Base-by-base conservation (phyloP, 768 basidiomycete genomes). In the Panellus pusillus region DNA sequence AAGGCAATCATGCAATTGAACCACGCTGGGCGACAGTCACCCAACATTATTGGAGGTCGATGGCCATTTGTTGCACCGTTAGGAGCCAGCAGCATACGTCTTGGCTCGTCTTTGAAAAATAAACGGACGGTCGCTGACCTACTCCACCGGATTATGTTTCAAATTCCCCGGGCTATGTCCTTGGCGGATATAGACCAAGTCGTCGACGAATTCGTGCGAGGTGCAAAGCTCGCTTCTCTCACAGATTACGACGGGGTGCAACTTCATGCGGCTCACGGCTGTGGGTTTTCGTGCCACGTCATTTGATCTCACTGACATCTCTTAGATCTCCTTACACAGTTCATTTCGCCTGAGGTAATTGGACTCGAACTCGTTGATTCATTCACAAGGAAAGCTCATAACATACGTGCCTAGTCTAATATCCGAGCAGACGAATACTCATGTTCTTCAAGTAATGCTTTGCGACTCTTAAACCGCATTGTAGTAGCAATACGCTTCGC, bases 161-260 rank as follows among this genome's bases (percentile, higher is more conserved):
- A 81, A 63, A 79, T 70, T 14, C 93, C 89, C 1, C 72, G 64
- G 14, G 75, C 71, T 44, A 86, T 91, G 87, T 69, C 76, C 0
- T 32, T 70, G 3, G 49, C 60, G 0, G 90, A 93, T 39, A 83
- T 97, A 50, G 73, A 82, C 19, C 60, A 74, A 9, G 78, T 84
- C 6, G 77, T 91, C 0, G 71, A 74, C 1, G 72, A 69, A 8
- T 98, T 96, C 62, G 78, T 87, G 2, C 70, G 72, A 37, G 90
- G 86, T 6, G 90, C 93, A 0, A 63, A 69, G 38, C 61, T 89
- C 29, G 91, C 91, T 9, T 67, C 75, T 15, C 66, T 78, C 48
- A 72, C 86, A 37, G 91, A 91, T 0, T 95, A 93, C 66, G 91
- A 96, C 57, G 94, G 95, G 0, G 72, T 96, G 4, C 82, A 97